Evolutionary conservation across 2,329 filamentous ascomycete species (phyloP).

Genomic region (Paecilomyces variotii): DNA sequence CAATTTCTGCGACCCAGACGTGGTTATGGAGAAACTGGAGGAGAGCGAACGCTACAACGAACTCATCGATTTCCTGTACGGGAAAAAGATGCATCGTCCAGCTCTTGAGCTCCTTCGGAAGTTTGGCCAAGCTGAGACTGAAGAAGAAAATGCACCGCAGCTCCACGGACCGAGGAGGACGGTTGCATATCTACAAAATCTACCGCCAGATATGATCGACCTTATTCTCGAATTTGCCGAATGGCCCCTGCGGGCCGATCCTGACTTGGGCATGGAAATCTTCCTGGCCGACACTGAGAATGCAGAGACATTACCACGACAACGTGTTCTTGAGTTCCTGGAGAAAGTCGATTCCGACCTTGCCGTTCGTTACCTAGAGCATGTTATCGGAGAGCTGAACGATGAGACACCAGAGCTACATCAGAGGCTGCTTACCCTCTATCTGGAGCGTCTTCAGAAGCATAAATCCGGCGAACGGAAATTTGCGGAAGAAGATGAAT

Average conservation of each 20-base stretch:
- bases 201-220: constrained; percentile 81
- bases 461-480: constrained; percentile 29
- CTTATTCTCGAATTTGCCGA: constrained; percentile 84
- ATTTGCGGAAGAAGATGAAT: constrained; percentile 36
- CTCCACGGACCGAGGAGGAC: constrained; percentile 78
- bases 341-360: constrained; percentile 60
- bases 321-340: constrained; percentile 67
- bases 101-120: constrained; percentile 73
- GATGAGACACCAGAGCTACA: constrained; percentile 83
- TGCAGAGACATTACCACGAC: constrained; percentile 76
- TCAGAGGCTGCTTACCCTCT: constrained; percentile 69
- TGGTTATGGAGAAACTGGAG: constrained; percentile 86
- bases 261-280: constrained; percentile 77
- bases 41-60: constrained; percentile 86
- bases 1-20: constrained; percentile 93
- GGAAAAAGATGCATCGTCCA: constrained; percentile 84
- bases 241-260: constrained; percentile 71
- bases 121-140: constrained; percentile 58
- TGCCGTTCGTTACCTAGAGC: constrained; percentile 77
- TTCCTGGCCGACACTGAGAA: constrained; percentile 93
- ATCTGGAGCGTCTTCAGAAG: constrained; percentile 48
- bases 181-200: constrained; percentile 78
- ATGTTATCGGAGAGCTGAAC: constrained; percentile 79
- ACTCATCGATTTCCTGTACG: constrained; percentile 94
- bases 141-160: constrained; percentile 34